Conservation (phyloP, 345 rosid species). For the Eucalyptus pumila region DNA sequence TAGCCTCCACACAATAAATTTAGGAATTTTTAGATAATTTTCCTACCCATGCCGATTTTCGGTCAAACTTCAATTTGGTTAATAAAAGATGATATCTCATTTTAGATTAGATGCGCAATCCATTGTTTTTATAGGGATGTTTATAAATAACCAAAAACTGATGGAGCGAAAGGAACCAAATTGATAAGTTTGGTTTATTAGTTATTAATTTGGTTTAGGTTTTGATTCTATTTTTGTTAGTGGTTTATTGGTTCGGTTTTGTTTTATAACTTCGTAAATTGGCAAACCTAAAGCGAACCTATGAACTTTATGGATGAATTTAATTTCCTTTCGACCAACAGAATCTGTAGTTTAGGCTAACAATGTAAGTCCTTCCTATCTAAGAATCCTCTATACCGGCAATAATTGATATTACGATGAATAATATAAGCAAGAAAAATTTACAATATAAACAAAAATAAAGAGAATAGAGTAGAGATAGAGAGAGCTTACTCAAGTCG, state of each 20-base stretch:
- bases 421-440: neutral
- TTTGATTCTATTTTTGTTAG: neutral
- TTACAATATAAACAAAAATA: neutral
- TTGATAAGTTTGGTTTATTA: too few species aligned
- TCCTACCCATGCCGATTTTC: neutral
- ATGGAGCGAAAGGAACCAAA: rapidly evolving
- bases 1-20: rapidly evolving
- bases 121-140: neutral
- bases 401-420: neutral
- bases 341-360: too few species aligned
- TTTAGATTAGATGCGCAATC: neutral
- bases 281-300: neutral
- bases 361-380: too few species aligned
- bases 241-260: neutral
- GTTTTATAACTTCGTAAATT: neutral
- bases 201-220: neutral
- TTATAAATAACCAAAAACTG: neutral
- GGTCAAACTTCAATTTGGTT: neutral
- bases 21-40: neutral
- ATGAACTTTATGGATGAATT: neutral
- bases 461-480: neutral
- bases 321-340: too few species aligned
- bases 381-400: too few species aligned
- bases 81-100: neutral
- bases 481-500: neutral